These are phyloP conservation scores for Globisporangium paroecandrum DNA, from an alignment of 352 stramenopile species.

Conservation along the genomic window DNA sequence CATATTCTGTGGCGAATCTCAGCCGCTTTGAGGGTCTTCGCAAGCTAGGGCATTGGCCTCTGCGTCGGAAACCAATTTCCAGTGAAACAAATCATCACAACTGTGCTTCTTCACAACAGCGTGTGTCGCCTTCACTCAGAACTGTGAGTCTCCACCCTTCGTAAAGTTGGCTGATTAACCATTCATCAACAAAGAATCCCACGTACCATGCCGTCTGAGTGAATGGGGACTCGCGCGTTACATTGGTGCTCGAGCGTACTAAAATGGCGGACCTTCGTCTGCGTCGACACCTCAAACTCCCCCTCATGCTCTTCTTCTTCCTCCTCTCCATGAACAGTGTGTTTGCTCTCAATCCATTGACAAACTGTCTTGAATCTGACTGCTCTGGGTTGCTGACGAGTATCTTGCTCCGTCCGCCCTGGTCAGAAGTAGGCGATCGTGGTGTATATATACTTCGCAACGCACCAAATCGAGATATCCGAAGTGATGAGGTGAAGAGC, in stretches of 20 bases:
- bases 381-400: neutral
- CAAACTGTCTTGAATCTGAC: neutral
- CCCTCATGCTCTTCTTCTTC: neutral
- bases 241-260: neutral
- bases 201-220: neutral
- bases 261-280: neutral
- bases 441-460: neutral
- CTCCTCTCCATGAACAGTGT: neutral
- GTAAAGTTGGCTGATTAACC: neutral
- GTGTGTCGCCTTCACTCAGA: no score
- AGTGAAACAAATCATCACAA: no score
- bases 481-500: neutral
- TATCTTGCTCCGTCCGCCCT: neutral
- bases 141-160: neutral
- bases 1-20: neutral
- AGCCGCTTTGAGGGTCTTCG: neutral
- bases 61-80: no score
- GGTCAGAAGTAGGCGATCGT: neutral
- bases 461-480: neutral
- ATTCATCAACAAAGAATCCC: neutral
- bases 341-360: neutral
- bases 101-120: no score
- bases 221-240: neutral
- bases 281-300: neutral
- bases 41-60: neutral